phyloP scores from a whole-genome alignment of 805 yeast genomes.

The Spathaspora boniae region DNA sequence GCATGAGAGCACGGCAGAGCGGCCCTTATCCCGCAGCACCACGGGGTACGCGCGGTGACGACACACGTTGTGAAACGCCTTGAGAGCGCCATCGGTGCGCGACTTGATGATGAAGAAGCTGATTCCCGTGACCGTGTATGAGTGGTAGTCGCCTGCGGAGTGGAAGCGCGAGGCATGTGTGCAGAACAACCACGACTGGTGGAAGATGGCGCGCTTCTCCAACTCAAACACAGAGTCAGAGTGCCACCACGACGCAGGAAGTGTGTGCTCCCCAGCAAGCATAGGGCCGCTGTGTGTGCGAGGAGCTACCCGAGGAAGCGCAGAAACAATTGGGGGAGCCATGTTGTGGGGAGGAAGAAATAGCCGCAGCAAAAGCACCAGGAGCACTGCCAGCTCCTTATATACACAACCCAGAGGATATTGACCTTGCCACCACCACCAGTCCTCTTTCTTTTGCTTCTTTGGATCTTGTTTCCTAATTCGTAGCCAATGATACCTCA shows the following conservation, averaged over 20 bases:
- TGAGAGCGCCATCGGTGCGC: slow-evolving; percentile 45
- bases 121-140: slow-evolving; percentile 49
- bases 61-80: slow-evolving; percentile 63
- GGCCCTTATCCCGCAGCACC: slow-evolving; percentile 55
- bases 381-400: not conserved
- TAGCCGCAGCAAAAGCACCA: not conserved
- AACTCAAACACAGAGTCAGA: slow-evolving; percentile 55
- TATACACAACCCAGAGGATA: too few species aligned
- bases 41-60: slow-evolving; percentile 66
- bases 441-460: too few species aligned
- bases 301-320: too few species aligned
- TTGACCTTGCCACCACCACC: too few species aligned
- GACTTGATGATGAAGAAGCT: slow-evolving; percentile 55
- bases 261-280: slow-evolving; percentile 40
- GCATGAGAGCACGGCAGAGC: slow-evolving; percentile 56
- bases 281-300: slow-evolving; percentile 9
- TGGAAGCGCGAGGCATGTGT: slow-evolving; percentile 50
- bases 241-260: slow-evolving; percentile 68
- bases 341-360: slow-evolving; percentile 9
- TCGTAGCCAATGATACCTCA: too few species aligned
- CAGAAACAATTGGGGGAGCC: slow-evolving; percentile 17
- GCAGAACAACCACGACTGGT: slow-evolving; percentile 54
- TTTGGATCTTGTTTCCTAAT: too few species aligned
- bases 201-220: slow-evolving; percentile 56
- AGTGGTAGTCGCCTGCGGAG: slow-evolving; percentile 56